phyloP scores from a whole-genome alignment of 345 rosid genomes.

The Lepidium didymum region DNA sequence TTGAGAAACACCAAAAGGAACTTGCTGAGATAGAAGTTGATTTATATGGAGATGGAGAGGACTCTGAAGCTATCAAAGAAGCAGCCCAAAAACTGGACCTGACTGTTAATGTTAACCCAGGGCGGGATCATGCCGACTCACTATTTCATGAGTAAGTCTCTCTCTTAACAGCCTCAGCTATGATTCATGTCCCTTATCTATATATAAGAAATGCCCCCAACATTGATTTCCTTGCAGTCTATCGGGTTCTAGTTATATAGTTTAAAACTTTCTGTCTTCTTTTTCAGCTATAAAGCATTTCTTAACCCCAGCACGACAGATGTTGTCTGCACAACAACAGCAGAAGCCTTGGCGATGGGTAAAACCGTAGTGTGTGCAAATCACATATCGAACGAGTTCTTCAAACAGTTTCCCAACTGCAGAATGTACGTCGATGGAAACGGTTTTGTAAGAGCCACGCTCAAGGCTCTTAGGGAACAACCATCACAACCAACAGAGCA shows the following conservation, averaged over 20 bases:
- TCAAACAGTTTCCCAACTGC: conserved; percentile 85
- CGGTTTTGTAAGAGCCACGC: conserved; percentile 49
- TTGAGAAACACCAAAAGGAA: conserved; percentile 62
- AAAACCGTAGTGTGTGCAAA: conserved; percentile 49
- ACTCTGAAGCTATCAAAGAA: conserved; percentile 59
- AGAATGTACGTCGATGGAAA: conserved; percentile 40
- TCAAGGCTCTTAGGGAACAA: conserved; percentile 60
- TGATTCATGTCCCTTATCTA: neutral
- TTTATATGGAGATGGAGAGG: conserved; percentile 86
- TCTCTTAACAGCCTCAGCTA: neutral
- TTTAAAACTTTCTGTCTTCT: neutral
- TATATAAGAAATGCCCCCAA: neutral
- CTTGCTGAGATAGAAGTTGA: conserved; percentile 64
- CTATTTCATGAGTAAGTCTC: conserved; percentile 78
- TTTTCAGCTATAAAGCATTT: conserved; percentile 77
- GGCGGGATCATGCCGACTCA: conserved; percentile 84
- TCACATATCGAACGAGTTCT: conserved; percentile 47
- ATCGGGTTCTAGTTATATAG: neutral
- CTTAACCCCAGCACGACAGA: conserved; percentile 98
- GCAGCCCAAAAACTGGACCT: conserved; percentile 57
- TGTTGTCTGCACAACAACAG: conserved; percentile 94
- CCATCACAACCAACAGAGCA: conserved; percentile 57
- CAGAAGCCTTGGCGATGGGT: conserved; percentile 98
- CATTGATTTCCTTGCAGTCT: neutral
- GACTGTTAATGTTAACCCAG: conserved; percentile 58